These are phyloP conservation scores for Chalciporus sp. DNA, from an alignment of 1,284 basidiomycete species.

Conservation along the genomic window DNA sequence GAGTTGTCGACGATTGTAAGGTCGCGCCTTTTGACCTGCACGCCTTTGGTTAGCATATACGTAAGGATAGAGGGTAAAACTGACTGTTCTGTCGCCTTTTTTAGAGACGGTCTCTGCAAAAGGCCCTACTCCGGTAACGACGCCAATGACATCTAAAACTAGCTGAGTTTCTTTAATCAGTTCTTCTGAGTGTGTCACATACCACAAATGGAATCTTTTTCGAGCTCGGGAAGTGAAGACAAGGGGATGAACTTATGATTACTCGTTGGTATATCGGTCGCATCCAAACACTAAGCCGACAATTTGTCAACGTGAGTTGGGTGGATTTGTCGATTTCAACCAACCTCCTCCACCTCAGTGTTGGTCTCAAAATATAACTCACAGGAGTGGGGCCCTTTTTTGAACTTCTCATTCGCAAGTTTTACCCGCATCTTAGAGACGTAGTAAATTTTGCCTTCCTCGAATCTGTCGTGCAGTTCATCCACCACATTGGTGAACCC, in stretches of 20 bases:
- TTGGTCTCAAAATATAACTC: constrained; percentile 87
- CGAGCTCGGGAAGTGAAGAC: constrained; percentile 58
- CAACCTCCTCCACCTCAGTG: constrained; percentile 82
- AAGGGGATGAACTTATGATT: constrained; percentile 84
- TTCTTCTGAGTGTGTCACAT: constrained; percentile 30
- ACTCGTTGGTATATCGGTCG: constrained; percentile 72
- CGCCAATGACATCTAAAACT: constrained; percentile 76
- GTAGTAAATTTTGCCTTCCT: constrained; percentile 94
- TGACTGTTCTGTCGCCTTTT: constrained; percentile 63
- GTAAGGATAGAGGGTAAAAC: constrained; percentile 20
- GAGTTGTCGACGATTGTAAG: constrained; percentile 88
- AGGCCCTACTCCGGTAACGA: constrained; percentile 79
- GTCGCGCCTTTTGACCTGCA: constrained; percentile 83
- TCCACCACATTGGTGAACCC: constrained; percentile 92
- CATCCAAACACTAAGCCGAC: constrained; percentile 69
- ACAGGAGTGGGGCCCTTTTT: constrained; percentile 89
- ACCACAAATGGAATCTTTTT: constrained; percentile 83
- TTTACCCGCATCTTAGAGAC: constrained; percentile 91
- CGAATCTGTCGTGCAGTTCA: constrained; percentile 79
- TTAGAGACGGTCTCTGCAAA: constrained; percentile 74
- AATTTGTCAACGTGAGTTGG: constrained; percentile 9
- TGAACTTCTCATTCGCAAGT: constrained; percentile 98
- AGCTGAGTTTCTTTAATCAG: constrained; percentile 9
- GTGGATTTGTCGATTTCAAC: constrained; percentile 11
- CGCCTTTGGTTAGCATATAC: constrained; percentile 4